Base-by-base conservation (phyloP, 768 basidiomycete species). In the Kondoa malvinella region DNA sequence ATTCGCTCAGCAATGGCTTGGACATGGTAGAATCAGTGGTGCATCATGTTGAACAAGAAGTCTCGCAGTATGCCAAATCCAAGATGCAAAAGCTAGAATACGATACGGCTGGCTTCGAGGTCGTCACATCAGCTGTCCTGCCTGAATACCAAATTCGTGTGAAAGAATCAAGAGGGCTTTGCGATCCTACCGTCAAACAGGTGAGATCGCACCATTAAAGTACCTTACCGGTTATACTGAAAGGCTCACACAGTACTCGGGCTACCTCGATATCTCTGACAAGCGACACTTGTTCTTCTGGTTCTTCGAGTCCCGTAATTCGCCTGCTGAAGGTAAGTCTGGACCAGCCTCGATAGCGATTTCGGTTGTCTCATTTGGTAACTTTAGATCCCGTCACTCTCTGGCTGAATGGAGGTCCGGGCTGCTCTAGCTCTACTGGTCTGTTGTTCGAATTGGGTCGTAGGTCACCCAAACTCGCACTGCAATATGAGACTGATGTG, bases 391-490 rank as follows among this genome's bases (percentile, higher is more conserved):
- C 65, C 17, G 34, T 59, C 33, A 66, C 27, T 21, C 32, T 64
- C 27, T 69, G 50, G 56, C 66, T 62, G 25, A 31, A 67, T 74
- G 34, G 16, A 57, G 30, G 74, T 30, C 73, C 75, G 0, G 76
- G 75, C 17, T 76, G 76, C 70, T 73, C 73, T 17, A 72, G 72
- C 3, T 69, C 64, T 12, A 87, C 88, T 0, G 92, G 92, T 12
- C 82, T 95, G 27, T 80, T 97, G 17, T 89, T 94, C 72, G 92
- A 96, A 75, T 84, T 94, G 26, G 94, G 94, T 0, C 92, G n/a
- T n/a, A n/a, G n/a, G n/a, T n/a, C n/a, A n/a, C n/a, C n/a, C n/a
- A n/a, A n/a, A n/a, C n/a, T n/a, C n/a, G n/a, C n/a, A n/a, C n/a
- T n/a, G n/a, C n/a, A n/a, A n/a, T n/a, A n/a, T n/a, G n/a, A n/a